Evolutionary conservation across 768 basidiomycete genomes (phyloP), one percentile per base, ranked within the genome.

Genomic region (Tylopilus balloui): DNA sequence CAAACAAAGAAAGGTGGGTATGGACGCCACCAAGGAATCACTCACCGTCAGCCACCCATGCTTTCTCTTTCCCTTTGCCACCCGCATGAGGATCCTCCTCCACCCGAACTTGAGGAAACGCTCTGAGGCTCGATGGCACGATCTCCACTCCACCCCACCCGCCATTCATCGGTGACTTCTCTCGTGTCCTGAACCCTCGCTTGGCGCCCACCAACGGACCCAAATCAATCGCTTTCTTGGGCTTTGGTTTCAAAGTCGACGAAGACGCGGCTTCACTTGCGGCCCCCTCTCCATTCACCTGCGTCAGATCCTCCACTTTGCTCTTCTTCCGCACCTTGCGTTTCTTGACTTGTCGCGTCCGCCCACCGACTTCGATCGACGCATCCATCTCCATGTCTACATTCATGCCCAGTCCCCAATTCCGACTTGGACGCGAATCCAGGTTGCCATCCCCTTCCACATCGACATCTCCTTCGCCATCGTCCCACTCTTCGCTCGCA

Each of bases 131-230:
- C 20, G 60, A 60, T 5, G 70, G 60, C 11, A 77, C 71, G 67
- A 84, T 74, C 69, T 83, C 82, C 23, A 84, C 76, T 0, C 83
- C 83, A 19, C 77, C 73, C 68, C 86, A 73, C 4, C 86, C 85
- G 1, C 85, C 81, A 35, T 75, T 76, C 47, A 69, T 71, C 7
- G 78, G 78, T 2, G 76, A 69, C 55, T 72, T 70, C 62, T 85
- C 85, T 38, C 75, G 65, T 19, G 85, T 83, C 57, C 73, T 69
- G 53, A 87, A 84, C 3, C 86, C 84, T 4, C 86, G 68, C 52
- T 77, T 69, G 21, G 62, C 58, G 13, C 83, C 86, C 0, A 88
- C 67, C 24, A 88, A 66, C 6, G 86, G 86, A 13, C 86, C 86
- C 1, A 87, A 58, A 61, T 86, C 78, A 0, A 75, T 53, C 6